Evolutionary conservation across 805 yeast species (phyloP), one percentile per base, ranked within the genome.

Genomic region (Suhomyces tanzawaensis): DNA sequence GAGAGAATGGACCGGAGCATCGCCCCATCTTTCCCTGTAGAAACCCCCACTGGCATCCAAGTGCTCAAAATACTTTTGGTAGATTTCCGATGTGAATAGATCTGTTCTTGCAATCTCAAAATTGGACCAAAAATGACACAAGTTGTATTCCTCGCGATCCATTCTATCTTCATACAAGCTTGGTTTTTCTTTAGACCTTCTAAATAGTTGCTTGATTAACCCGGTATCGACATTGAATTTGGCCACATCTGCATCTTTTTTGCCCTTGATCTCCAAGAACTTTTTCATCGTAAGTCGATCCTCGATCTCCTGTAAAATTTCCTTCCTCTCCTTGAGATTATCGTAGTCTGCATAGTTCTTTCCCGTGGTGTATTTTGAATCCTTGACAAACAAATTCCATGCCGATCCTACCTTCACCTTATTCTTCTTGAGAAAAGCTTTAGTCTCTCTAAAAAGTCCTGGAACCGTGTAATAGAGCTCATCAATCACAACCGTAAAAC

Each of bases 1-100:
- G 16, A 93, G 61, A 0, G 96, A 82, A 58, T 89, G 97, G 4
- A 91, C 81, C 0, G 97, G 96, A 0, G 97, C 96, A 69, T 91
- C 98, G 2, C 98, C 98, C 98, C 98, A 91, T 53, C 99, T 68
- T 58, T 93, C 96, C 37, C 76, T 73, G 72, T 81, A 89, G 55
- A 91, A 90, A 0, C 98, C 97, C 8, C 90, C 87, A 3, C 79
- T 65, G 6, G 60, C 34, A 39, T 93, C 97, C 34, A 91, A 60
- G 48, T 69, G 76, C 27, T 79, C 64, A 58, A 86, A 87, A 57
- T 81, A 90, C 18, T 69, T 69, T 34, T 77, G 71, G 60, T 91
- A 93, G 15, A 71, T 57, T 4, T 75, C 72, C 16, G 85, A 77
- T 29, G 74, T 69, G 69, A 87, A 90, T 14, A 90, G 58, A 49